Percentiles rank a stretch among this genome's conserved stretches.
These are phyloP conservation scores for Venturia oleaginea DNA, from an alignment of 2,329 filamentous ascomycete genomes.

Conservation along the genomic window DNA sequence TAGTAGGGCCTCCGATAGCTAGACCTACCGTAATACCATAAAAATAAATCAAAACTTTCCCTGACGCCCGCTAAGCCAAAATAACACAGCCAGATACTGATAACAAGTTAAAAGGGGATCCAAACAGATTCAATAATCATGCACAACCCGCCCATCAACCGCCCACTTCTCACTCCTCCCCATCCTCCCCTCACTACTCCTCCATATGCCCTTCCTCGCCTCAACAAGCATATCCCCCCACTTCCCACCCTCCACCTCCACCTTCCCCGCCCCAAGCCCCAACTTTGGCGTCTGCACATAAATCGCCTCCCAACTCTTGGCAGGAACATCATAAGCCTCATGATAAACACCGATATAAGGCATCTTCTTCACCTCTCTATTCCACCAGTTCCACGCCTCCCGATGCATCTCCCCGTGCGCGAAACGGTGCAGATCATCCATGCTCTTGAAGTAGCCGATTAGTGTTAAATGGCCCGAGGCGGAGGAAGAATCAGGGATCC, in stretches of 20 bases:
- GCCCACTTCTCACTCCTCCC: constrained; percentile 5
- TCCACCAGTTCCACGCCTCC: constrained; percentile 43
- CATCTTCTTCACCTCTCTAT: constrained; percentile 25
- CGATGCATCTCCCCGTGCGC: constrained; percentile 43
- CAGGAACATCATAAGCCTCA: constrained; percentile 42
- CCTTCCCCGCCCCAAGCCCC: constrained; percentile 22
- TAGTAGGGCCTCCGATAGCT: too few species aligned
- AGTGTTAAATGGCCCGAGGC: constrained; percentile 28
- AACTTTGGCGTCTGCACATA: constrained; percentile 34
- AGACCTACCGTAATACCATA: too few species aligned
- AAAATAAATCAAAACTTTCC: neutral
- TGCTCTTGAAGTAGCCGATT: constrained; percentile 43
- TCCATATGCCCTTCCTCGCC: constrained; percentile 10
- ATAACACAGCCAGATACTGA: too few species aligned
- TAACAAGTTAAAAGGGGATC: neutral
- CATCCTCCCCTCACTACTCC: constrained; percentile 11
- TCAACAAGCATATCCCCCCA: constrained; percentile 9
- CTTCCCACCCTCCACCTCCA: constrained; percentile 3
- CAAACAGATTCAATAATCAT: neutral
- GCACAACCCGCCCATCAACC: neutral
- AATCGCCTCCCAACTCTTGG: constrained; percentile 42
- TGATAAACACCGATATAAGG: constrained; percentile 44
- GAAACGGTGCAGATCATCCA: constrained; percentile 44
- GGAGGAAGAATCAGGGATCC: constrained; percentile 30
- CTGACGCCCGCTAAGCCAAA: neutral